phyloP scores from a whole-genome alignment of 805 yeast species.

The Lachancea lanzarotensis region DNA sequence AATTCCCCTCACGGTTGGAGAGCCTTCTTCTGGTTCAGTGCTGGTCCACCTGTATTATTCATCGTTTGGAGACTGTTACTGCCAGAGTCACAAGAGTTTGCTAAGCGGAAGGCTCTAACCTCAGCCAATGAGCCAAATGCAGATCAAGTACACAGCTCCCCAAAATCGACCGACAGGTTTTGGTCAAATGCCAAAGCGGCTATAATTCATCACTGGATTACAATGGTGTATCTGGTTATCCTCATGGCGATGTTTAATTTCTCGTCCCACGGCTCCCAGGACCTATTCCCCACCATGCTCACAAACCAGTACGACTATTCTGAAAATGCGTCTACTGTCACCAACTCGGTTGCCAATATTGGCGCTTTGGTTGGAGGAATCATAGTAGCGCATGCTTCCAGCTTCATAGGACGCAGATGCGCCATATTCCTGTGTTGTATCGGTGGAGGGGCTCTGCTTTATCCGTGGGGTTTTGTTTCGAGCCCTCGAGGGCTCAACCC shows the following conservation, averaged over 20 bases:
- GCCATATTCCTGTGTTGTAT: constrained; percentile 51
- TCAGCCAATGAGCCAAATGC: constrained; percentile 16
- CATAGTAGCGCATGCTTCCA: constrained; percentile 53
- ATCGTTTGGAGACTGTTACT: constrained; percentile 37
- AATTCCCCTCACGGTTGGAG: constrained; percentile 53
- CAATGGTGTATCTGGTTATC: constrained; percentile 48
- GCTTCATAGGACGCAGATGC: constrained; percentile 60
- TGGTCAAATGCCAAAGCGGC: constrained; percentile 32
- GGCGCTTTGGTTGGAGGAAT: constrained; percentile 68
- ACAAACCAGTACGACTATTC: constrained; percentile 44
- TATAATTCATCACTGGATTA: constrained; percentile 48
- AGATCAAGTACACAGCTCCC: constrained; percentile 24
- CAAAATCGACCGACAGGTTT: constrained; percentile 28
- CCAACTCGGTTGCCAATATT: constrained; percentile 57
- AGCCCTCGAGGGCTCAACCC: constrained; percentile 44
- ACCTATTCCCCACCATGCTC: constrained; percentile 60
- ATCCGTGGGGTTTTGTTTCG: constrained; percentile 55
- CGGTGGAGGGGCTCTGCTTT: constrained; percentile 53
- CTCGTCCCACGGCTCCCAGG: constrained; percentile 71
- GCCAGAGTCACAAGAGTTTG: constrained; percentile 51
- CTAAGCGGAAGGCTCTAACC: constrained; percentile 32
- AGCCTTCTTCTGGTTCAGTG: constrained; percentile 60
- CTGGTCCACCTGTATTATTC: constrained; percentile 46
- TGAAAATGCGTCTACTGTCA: constrained; percentile 46
- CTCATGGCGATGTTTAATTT: constrained; percentile 64